Conservation (phyloP, 1,139 yeast genomes). For the Trichomonascaceae sp. region DNA sequence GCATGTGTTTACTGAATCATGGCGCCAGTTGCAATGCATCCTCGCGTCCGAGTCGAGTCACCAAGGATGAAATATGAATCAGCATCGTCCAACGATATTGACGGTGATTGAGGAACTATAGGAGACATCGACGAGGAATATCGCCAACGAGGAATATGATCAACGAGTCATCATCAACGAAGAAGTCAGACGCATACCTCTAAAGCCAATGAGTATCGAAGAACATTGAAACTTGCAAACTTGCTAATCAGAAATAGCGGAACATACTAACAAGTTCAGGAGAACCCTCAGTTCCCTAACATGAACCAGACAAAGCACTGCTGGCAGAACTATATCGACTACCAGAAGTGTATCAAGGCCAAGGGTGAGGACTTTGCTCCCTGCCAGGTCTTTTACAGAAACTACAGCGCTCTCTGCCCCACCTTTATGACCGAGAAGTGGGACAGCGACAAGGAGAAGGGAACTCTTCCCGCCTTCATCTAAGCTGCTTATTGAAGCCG, state of each 20-base stretch:
- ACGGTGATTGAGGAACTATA: too few species aligned
- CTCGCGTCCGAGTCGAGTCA: too few species aligned
- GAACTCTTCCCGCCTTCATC: conserved; percentile 56
- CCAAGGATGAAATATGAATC: too few species aligned
- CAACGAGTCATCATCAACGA: too few species aligned
- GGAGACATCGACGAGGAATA: too few species aligned
- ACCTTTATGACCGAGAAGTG: conserved; percentile 85
- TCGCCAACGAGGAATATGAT: too few species aligned
- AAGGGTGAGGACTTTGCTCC: conserved; percentile 99
- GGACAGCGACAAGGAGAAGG: conserved; percentile 83
- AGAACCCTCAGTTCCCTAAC: conserved; percentile 41
- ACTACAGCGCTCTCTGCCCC: conserved; percentile 87
- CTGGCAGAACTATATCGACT: conserved; percentile 95
- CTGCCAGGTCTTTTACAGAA: conserved; percentile 86
- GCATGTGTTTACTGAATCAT: too few species aligned
- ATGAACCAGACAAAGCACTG: conserved; percentile 97
- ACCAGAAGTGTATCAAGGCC: conserved; percentile 91
- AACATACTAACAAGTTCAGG: conserved; percentile 7
- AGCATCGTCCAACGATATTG: too few species aligned
- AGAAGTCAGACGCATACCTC: too few species aligned
- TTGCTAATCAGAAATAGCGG: background rate
- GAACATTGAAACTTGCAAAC: conserved; percentile 12
- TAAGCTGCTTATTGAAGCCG: conserved; percentile 5
- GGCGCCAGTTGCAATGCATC: too few species aligned
- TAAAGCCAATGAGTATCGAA: conserved; percentile 2